Evolutionary conservation across 2,329 filamentous ascomycete genomes (phyloP), one percentile per base, ranked within the genome.

Genomic region (Penicillium sp.): DNA sequence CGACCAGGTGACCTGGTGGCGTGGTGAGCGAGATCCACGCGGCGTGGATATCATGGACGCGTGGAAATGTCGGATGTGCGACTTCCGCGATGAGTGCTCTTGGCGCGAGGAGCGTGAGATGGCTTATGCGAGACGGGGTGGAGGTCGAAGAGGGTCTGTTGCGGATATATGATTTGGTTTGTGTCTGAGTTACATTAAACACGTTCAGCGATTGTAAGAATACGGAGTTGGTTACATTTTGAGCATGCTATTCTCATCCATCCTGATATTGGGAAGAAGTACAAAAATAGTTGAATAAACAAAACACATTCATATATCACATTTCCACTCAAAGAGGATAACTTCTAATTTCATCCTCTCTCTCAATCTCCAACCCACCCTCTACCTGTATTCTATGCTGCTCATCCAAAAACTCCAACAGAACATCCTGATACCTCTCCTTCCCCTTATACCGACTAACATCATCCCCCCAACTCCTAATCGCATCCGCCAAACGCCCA

Each of bases 1-100:
- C 0, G 80, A 84, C 3, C 87, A 89, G 60, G 85, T 97, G 82
- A 72, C 80, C n/a, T 97, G 91, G 91, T 97, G 93, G 93, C 84
- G 83, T 31, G 93, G 92, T 1, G 79, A 88, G 64, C 78, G 92
- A 16, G 75, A 82, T 47, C 85, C 91, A 0, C 80, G 81, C 8
- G 93, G 93, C 0, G 92, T 97, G 3, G 80, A 84, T 7, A 82
- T 95, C 7, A 87, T 92, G 66, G 92, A 97, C 64, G 89, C 90
- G 0, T 96, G 88, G 76, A 97, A 97, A 72, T 97, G 93, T 70
- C 78, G 85, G 19, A 84, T 81, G 25, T 97, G 93, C 68, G 91
- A 96, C 62, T 97, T 97, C 71, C 84, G 82, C 0, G 86, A 90
- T 2, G 80, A 78, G 2, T 97, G 93, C 70, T 81, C 82, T 12